Base-by-base conservation (phyloP, 1,284 basidiomycete species). In the Ceraceosorus guamensis region DNA sequence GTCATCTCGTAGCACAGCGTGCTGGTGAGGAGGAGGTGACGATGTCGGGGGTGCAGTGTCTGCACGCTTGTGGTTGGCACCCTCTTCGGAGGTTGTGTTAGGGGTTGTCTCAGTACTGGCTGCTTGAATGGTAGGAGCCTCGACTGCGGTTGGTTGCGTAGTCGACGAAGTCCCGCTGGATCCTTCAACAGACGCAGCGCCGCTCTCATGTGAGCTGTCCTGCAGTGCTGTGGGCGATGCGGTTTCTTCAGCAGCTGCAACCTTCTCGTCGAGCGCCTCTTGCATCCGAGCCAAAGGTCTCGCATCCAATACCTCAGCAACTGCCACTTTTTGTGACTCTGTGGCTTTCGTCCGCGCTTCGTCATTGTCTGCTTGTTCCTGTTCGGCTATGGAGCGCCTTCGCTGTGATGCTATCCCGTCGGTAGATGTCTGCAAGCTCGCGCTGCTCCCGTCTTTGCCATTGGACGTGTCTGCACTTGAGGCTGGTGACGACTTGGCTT, bases 221-320 rank as follows among this genome's bases (percentile, higher is more conserved):
- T 24, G 24, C 24, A 24, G 24, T 24, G 57, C 47, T 16, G 57
- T 59, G 3, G 54, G 52, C n/a, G 59, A 55, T 31, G 50, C 54
- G 39, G 58, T 56, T 4, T 49, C 51, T 13, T 58, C 55, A 49
- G 58, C 69, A 56, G 79, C 83, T 59, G 84, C 81, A 45, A 88
- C 78, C 68, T 86, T 84, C 48, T 68, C 68, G 33, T 71, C 63
- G 11, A 68, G 56, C 13, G 65, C 67, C 71, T 90, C 87, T 75
- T 93, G 89, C 77, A 87, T 85, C 80, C 87, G 90, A 11, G 89
- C 89, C 41, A 96, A 76, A 2, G 91, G 91, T 39, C 92, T 81
- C 59, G 87, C 85, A 68, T 90, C 87, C 3, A 91, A 81, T 69
- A 93, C 87, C 47, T 88, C 86, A 66, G 89, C 86, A 16, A 96